phyloP scores from a whole-genome alignment of 2,329 filamentous ascomycete genomes.

The Ceratocystis lukuohia region DNA sequence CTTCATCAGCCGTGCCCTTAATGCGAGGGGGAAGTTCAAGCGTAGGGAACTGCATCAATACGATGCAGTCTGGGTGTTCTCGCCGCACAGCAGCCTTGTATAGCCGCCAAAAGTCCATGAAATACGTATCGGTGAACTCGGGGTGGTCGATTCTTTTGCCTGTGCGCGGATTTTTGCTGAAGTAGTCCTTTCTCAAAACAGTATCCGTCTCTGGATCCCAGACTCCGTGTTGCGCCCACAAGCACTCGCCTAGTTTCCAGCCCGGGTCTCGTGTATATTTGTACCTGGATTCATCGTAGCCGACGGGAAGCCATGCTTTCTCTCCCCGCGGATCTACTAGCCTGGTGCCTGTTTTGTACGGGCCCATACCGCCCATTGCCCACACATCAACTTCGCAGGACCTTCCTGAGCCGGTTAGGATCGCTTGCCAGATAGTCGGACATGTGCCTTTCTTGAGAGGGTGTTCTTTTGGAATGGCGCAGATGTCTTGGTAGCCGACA shows the following conservation, averaged over 20 bases:
- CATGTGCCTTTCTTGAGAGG: conserved; percentile 85
- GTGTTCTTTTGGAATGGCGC: conserved; percentile 69
- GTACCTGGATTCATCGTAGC: conserved; percentile 65
- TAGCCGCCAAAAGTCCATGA: conserved; percentile 69
- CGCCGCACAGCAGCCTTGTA: conserved; percentile 62
- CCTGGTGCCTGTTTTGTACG: conserved; percentile 72
- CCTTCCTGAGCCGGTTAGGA: conserved; percentile 79
- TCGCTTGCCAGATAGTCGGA: conserved; percentile 86
- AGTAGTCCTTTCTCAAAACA: conserved; percentile 75
- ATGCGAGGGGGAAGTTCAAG: conserved; percentile 81
- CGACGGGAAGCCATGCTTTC: conserved; percentile 67
- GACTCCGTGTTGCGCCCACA: conserved; percentile 94
- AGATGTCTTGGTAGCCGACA: conserved; percentile 70
- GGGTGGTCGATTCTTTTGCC: conserved; percentile 66
- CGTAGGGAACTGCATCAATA: conserved; percentile 84
- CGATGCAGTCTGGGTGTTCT: conserved; percentile 65
- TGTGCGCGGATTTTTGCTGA: conserved; percentile 61
- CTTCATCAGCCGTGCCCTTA: conserved; percentile 78
- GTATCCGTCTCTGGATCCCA: conserved; percentile 75
- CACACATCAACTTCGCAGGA: conserved; percentile 83
- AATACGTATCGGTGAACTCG: conserved; percentile 81
- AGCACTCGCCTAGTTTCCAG: conserved; percentile 87
- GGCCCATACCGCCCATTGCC: conserved; percentile 87
- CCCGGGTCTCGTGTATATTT: conserved; percentile 76
- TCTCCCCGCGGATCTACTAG: conserved; percentile 81